phyloP scores from a whole-genome alignment of 2,329 filamentous ascomycete species.

The Xylariales sp. region DNA sequence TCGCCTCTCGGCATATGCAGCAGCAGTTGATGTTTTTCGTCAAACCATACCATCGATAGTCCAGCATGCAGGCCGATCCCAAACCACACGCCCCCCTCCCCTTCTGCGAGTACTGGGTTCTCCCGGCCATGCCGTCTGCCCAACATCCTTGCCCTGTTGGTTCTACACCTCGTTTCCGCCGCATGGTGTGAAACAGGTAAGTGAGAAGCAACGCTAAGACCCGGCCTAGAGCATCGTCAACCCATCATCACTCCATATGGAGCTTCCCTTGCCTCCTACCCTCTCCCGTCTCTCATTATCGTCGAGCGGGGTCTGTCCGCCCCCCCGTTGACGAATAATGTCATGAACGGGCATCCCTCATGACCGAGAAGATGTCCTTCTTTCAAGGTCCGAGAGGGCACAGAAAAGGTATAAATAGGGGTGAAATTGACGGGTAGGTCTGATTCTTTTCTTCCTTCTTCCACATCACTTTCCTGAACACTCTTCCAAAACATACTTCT shows the following conservation, averaged over 20 bases:
- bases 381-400: slow-evolving; percentile 15
- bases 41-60: too few relatives aligned
- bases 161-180: slow-evolving; percentile 6
- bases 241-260: slow-evolving; percentile 4
- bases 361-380: slow-evolving; percentile 20
- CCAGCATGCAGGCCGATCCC: too few relatives aligned
- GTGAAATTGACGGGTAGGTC: slow-evolving; percentile 39
- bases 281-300: slow-evolving; percentile 21
- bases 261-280: slow-evolving; percentile 23
- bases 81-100: too few relatives aligned
- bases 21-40: slow-evolving; percentile 11
- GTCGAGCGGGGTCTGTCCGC: slow-evolving; percentile 32
- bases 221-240: slow-evolving; percentile 8
- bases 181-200: slow-evolving; percentile 6
- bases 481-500: slow-evolving; percentile 22
- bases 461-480: slow-evolving; percentile 33
- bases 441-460: slow-evolving; percentile 46
- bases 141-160: slow-evolving; percentile 7
- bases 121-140: slow-evolving; percentile 6
- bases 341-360: slow-evolving; percentile 18
- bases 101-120: too few relatives aligned
- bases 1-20: slow-evolving; percentile 37
- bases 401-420: slow-evolving; percentile 61
- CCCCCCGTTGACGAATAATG: slow-evolving; percentile 24
- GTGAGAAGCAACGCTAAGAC: slow-evolving; percentile 7